Percentiles rank a stretch among this genome's conserved stretches.
Conservation (phyloP, 768 basidiomycete genomes). For the Podaxis mareebaensis region DNA sequence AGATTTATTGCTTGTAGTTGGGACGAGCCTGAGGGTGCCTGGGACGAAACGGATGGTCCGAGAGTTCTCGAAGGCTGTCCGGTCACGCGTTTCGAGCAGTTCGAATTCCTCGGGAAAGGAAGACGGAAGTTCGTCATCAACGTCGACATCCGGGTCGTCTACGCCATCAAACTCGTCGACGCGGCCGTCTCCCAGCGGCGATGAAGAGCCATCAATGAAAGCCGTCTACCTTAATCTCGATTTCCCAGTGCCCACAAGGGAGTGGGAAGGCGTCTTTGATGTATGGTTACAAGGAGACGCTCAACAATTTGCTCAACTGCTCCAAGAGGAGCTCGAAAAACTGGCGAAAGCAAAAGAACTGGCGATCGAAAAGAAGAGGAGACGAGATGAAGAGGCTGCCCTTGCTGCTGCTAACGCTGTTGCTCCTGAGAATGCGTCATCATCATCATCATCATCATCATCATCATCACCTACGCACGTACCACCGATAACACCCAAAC, state of each 20-base stretch:
- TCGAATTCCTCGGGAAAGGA: constrained; percentile 30
- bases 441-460: not conserved
- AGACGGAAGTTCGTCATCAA: constrained; percentile 25
- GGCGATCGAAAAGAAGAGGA: constrained; percentile 55
- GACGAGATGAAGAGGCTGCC: constrained; percentile 49
- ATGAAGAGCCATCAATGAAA: constrained; percentile 58
- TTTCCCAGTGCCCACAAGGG: constrained; percentile 79
- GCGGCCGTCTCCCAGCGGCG: constrained; percentile 39
- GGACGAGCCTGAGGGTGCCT: constrained; percentile 85
- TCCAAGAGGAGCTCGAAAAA: constrained; percentile 59
- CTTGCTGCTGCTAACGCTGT: constrained; percentile 17
- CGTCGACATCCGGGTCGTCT: constrained; percentile 16
- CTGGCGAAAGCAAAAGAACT: constrained; percentile 56
- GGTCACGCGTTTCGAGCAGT: constrained; percentile 43
- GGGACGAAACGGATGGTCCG: constrained; percentile 91
- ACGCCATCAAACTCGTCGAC: constrained; percentile 47
- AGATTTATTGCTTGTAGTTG: constrained; percentile 86
- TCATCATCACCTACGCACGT: not conserved
- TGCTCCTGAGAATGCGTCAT: constrained; percentile 16
- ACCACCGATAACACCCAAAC: constrained; percentile 12
- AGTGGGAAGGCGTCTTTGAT: constrained; percentile 92
- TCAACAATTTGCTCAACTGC: constrained; percentile 68
- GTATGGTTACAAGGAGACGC: constrained; percentile 88
- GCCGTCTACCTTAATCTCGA: constrained; percentile 86
- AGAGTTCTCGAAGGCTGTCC: constrained; percentile 81